phyloP scores from a whole-genome alignment of 164 flowering plant species.

The Vitis cinerea region DNA sequence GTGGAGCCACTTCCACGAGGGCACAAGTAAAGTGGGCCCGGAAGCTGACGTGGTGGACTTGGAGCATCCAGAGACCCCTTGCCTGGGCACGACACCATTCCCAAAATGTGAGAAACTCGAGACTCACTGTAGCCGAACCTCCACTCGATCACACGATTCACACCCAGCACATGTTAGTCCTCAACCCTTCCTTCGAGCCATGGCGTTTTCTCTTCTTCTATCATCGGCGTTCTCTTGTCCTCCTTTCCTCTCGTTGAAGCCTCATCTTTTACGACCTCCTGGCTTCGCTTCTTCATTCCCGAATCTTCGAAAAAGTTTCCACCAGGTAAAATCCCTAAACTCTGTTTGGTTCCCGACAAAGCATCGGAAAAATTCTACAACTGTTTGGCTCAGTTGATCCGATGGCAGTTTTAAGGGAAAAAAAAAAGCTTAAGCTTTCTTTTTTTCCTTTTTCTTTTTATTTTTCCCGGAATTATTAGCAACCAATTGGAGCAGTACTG shows the following conservation, averaged over 20 bases:
- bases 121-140: no score
- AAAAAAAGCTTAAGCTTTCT: no score
- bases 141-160: not conserved
- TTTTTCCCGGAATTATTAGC: not conserved
- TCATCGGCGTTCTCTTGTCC: not conserved
- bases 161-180: not conserved
- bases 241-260: slow-evolving; percentile 1
- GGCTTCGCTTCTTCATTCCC: not conserved
- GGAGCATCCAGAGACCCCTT: no score
- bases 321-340: slow-evolving; percentile 8
- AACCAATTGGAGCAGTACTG: no score
- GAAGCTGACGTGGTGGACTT: no score
- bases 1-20: no score
- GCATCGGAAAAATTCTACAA: not conserved
- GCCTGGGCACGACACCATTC: not conserved
- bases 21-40: no score
- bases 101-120: not conserved
- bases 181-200: no score
- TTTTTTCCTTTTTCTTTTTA: not conserved
- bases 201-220: no score
- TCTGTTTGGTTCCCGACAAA: not conserved
- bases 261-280: not conserved
- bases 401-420: no score
- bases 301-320: not conserved
- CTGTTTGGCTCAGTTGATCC: no score